Evolutionary conservation across 2,329 filamentous ascomycete species (phyloP).

Genomic region (Botryotinia calthae): DNA sequence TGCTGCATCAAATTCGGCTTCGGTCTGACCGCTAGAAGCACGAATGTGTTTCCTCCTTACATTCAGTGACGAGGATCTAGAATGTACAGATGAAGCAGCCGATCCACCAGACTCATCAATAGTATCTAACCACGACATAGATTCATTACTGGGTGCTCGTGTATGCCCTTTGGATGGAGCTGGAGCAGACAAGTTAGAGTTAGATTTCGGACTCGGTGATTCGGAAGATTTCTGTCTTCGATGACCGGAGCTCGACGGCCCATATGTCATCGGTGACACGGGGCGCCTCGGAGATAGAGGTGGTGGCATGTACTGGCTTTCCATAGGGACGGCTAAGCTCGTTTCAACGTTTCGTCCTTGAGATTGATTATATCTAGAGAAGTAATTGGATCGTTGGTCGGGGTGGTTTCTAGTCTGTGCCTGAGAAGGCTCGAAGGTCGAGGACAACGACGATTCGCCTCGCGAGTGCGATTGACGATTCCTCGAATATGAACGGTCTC

Average conservation of each 20-base stretch:
- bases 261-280: conserved; percentile 45
- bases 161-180: conserved; percentile 44
- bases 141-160: conserved; percentile 69
- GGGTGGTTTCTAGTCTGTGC: conserved; percentile 37
- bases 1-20: conserved; percentile 90
- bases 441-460: conserved; percentile 40
- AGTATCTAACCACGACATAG: conserved; percentile 90
- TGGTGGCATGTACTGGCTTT: conserved; percentile 63
- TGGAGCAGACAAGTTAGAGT: conserved; percentile 31
- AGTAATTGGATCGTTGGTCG: conserved; percentile 23
- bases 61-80: conserved; percentile 69
- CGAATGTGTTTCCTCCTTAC: conserved; percentile 69
- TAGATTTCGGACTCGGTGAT: not conserved
- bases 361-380: conserved; percentile 6
- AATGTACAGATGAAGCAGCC: conserved; percentile 75
- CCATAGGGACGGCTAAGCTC: conserved; percentile 50
- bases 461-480: conserved; percentile 36
- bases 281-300: conserved; percentile 66
- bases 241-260: conserved; percentile 38
- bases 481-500: conserved; percentile 29
- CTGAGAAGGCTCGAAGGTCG: conserved; percentile 33
- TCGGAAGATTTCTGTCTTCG: conserved; percentile 27
- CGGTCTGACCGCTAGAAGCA: conserved; percentile 67
- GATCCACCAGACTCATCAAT: conserved; percentile 88
- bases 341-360: conserved; percentile 11